phyloP scores from a whole-genome alignment of 495 filamentous ascomycete genomes.

The Apiosordaria backusii region DNA sequence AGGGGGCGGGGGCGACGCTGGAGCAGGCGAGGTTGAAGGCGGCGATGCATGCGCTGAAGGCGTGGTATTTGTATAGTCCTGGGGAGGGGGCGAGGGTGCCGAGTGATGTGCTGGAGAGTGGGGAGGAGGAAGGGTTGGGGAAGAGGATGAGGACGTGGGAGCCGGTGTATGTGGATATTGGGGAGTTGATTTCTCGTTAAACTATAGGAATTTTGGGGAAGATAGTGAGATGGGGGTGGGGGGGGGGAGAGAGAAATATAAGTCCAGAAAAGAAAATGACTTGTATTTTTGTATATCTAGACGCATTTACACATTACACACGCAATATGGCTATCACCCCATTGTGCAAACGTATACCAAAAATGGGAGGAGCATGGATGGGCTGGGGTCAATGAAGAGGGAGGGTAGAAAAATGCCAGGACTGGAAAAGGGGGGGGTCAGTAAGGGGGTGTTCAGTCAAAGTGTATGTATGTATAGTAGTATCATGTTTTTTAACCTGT shows the following conservation, averaged over 20 bases:
- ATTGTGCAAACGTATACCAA: neutral
- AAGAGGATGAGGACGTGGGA: conserved; percentile 55
- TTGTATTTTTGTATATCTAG: conserved; percentile 11
- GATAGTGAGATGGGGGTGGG: no score
- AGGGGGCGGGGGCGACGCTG: conserved; percentile 72
- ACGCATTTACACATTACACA: neutral
- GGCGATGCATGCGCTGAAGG: conserved; percentile 77
- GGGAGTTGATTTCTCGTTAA: conserved; percentile 69
- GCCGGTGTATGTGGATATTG: conserved; percentile 81
- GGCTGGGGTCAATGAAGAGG: no score
- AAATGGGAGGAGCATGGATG: neutral
- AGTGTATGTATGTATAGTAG: neutral
- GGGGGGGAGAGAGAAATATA: neutral
- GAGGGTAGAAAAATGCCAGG: no score
- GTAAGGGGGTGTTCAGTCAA: neutral
- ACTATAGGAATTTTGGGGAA: no score
- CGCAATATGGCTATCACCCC: neutral
- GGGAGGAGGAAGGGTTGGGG: conserved; percentile 40
- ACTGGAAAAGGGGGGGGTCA: neutral
- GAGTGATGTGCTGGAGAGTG: conserved; percentile 67
- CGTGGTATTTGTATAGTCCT: conserved; percentile 94
- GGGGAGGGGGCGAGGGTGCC: conserved; percentile 62
- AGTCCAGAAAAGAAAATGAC: neutral
- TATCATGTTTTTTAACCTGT: neutral
- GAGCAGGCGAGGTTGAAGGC: conserved; percentile 74